Base-by-base conservation (phyloP, 768 basidiomycete species). In the Suillus clintonianus region DNA sequence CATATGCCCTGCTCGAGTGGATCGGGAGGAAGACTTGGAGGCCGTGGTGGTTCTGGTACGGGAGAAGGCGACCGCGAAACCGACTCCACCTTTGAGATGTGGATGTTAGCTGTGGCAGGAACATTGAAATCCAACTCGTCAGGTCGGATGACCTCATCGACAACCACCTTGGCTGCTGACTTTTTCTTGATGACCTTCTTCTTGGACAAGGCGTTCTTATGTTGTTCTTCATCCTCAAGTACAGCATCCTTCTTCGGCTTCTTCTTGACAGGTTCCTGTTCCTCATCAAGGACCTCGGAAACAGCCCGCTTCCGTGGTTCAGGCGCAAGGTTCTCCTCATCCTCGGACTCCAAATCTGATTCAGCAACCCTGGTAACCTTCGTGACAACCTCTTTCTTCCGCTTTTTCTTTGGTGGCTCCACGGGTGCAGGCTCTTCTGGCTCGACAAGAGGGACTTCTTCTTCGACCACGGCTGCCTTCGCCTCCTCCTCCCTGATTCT, bases 311-410 rank as follows among this genome's bases (percentile, higher is more conserved):
- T 86, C 54, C 79, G 80, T 39, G 68, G 70, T 32, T 78, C 75
- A 1, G 76, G 68, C 13, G 68, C 76, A 32, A 68, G 62, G 13
- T 68, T 76, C 24, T 80, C 82, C 61, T 89, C 90, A 43, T 85
- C 85, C 68, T 89, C 90, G 7, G 84, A 86, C 78, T 89, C 89
- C 45, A 85, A 67, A 47, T 87, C 82, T 41, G 78, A 77, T 47
- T 80, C 80, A 37, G 75, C 67, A 42, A 82, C 72, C 64, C 76
- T 78, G 68, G 67, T 77, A 53, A 70, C 68, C 59, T 64, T 74
- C 68, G 69, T 69, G 48, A 71, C 70, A 47, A 69, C 65, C 65
- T 85, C 86, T 71, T 83, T 83, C 78, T 82, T 87, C 71, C 80
- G 78, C 72, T 80, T 86, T 82, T 89, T 88, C 77, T 78, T 85